Base-by-base conservation (phyloP, 768 basidiomycete genomes). In the Leccinum rimulosum region DNA sequence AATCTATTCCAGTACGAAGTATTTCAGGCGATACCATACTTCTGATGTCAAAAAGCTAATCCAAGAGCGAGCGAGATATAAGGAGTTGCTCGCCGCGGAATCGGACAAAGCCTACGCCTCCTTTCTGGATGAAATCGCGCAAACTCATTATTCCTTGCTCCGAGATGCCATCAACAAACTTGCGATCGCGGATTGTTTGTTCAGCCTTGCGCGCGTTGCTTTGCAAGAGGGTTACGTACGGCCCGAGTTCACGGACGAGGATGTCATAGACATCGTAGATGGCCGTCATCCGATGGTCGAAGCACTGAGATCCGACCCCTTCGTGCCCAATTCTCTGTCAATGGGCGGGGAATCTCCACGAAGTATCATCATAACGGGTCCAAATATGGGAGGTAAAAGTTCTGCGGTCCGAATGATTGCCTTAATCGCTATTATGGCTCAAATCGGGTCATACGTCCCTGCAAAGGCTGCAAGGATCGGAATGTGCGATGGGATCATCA, bases 241-340 rank as follows among this genome's bases (percentile, higher is more conserved):
- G 50, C 95, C 96, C 1, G 74, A 79, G 60, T 90, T 97, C 66
- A 83, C 82, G 0, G 81, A 86, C 7, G 83, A 85, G 30, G 82
- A 86, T 51, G 71, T 71, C 27, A 76, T 98, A 12, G 86, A 91
- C 60, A 89, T 98, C 31, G 73, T 80, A 11, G 84, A 87, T n/a
- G 95, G 93, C 0, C 82, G 94, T 11, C 96, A 99, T 76, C 96
- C 96, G 0, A 93, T 98, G 84, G 84, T 95, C 15, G 95, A 97
- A 71, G 81, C 81, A 9, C 74, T 95, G 22, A 78, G 85, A 40
- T 75, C 86, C 1, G 85, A 91, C 61, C 92, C 94, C 2, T 96
- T 93, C 73, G 87, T 98, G 1, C 88, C 93, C 3, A 98, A 97
- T 70, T 82, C 85, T 12, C 72, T 96, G 17, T 66, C 73, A 1